These are phyloP conservation scores for Paspalum notatum DNA, from an alignment of 176 grass and related monocot species.

Conservation along the genomic window DNA sequence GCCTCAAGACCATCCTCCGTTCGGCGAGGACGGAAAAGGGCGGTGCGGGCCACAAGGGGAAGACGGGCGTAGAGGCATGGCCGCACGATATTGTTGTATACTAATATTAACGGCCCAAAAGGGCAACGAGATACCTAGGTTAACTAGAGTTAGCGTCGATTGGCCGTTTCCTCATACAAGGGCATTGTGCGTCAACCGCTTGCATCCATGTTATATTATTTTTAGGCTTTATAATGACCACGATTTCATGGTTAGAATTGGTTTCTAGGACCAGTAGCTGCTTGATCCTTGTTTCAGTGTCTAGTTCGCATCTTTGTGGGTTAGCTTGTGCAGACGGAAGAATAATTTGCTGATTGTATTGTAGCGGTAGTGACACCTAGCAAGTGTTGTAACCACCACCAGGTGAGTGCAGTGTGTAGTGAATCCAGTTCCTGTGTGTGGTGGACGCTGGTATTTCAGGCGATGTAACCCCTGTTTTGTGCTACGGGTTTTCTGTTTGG, in stretches of 20 bases:
- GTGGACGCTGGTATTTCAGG: neutral
- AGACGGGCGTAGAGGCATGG: conserved; percentile 36
- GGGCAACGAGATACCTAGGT: conserved; percentile 48
- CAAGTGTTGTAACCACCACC: neutral
- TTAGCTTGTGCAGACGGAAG: conserved; percentile 33
- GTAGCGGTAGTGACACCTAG: neutral
- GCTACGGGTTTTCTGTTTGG: neutral
- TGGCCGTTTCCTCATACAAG: conserved; percentile 33
- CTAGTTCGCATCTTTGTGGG: neutral
- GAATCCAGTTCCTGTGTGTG: neutral
- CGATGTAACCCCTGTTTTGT: conserved; percentile 27
- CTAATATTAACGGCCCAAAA: conserved; percentile 54
- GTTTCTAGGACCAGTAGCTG: conserved; percentile 38
- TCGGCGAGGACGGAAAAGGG: conserved; percentile 56
- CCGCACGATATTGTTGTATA: conserved; percentile 31
- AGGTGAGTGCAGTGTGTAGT: neutral
- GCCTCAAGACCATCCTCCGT: conserved; percentile 20
- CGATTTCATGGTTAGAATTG: conserved; percentile 19
- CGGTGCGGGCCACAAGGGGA: conserved; percentile 43
- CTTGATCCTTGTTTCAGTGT: neutral
- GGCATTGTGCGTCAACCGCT: neutral
- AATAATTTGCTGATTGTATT: conserved; percentile 27
- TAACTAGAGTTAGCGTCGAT: conserved; percentile 37
- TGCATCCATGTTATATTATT: conserved; percentile 49
- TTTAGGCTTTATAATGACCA: conserved; percentile 31